phyloP scores from a whole-genome alignment of 2,329 filamentous ascomycete genomes.

The Colletotrichum shisoi region DNA sequence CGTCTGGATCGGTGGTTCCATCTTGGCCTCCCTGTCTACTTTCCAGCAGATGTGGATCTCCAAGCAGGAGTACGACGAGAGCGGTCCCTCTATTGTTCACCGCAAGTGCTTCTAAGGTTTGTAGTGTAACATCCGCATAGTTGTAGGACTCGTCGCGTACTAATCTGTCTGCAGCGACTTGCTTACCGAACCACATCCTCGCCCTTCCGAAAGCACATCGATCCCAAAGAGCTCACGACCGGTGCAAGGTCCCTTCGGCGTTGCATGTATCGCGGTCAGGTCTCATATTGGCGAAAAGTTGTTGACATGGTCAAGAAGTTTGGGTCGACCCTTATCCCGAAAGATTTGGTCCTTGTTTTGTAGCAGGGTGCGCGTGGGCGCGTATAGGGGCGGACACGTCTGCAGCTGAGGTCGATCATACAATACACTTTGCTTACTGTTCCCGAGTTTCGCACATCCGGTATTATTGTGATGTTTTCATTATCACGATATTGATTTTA shows the following conservation, averaged over 20 bases:
- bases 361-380: slow-evolving; percentile 59
- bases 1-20: slow-evolving; percentile 99
- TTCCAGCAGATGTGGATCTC: slow-evolving; percentile 99
- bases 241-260: slow-evolving; percentile 55
- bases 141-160: not conserved
- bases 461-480: slow-evolving; percentile 13
- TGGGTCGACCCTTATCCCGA: slow-evolving; percentile 58
- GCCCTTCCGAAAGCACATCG: slow-evolving; percentile 51
- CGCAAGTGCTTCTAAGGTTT: slow-evolving; percentile 99
- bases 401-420: slow-evolving; percentile 65
- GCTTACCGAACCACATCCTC: slow-evolving; percentile 42
- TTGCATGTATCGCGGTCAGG: slow-evolving; percentile 59
- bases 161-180: slow-evolving; percentile 22
- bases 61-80: slow-evolving; percentile 99
- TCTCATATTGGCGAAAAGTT: slow-evolving; percentile 67
- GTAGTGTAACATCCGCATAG: slow-evolving; percentile 31
- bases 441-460: slow-evolving; percentile 14
- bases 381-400: slow-evolving; percentile 59
- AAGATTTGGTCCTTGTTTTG: slow-evolving; percentile 60
- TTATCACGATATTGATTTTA: slow-evolving; percentile 14
- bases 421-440: slow-evolving; percentile 59
- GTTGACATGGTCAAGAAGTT: slow-evolving; percentile 63
- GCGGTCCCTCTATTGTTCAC: slow-evolving; percentile 98
- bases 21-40: slow-evolving; percentile 97
- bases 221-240: slow-evolving; percentile 56